Conservation (phyloP, 768 basidiomycete genomes). For the Serendipita sp. region DNA sequence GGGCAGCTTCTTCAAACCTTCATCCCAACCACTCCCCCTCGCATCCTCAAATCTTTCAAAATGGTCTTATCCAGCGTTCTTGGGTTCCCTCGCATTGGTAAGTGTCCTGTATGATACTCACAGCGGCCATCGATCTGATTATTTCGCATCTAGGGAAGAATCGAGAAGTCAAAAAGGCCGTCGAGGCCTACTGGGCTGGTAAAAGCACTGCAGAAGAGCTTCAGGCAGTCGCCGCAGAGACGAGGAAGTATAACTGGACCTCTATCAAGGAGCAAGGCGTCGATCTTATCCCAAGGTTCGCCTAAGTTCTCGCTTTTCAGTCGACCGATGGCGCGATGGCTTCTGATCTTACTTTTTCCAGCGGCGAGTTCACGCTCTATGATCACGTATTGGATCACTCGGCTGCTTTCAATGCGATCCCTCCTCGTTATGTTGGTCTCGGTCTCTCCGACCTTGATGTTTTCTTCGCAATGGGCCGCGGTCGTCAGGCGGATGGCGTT, state of each 20-base stretch:
- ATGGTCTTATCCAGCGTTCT: slow-evolving; percentile 78
- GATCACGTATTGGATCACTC: slow-evolving; percentile 98
- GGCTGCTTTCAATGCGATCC: slow-evolving; percentile 89
- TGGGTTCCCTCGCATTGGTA: slow-evolving; percentile 86
- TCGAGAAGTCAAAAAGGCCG: slow-evolving; percentile 94
- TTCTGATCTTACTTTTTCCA: slow-evolving; percentile 21
- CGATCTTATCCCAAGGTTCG: slow-evolving; percentile 80
- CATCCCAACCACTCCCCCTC: slow-evolving; percentile 10
- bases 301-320: slow-evolving; percentile 2
- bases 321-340: slow-evolving; percentile 11
- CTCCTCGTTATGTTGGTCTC: slow-evolving; percentile 78
- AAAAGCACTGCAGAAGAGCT: slow-evolving; percentile 80
- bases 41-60: slow-evolving; percentile 17
- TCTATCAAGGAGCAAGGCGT: slow-evolving; percentile 71
- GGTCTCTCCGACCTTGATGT: slow-evolving; percentile 80
- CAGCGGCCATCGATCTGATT: slow-evolving; percentile 1
- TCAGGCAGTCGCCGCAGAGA: slow-evolving; percentile 69
- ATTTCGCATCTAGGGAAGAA: slow-evolving; percentile 45
- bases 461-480: slow-evolving; percentile 98
- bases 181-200: slow-evolving; percentile 96
- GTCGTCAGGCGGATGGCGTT: slow-evolving; percentile 83
- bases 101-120: slow-evolving; percentile 10
- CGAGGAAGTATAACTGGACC: slow-evolving; percentile 80
- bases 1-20: slow-evolving; percentile 1
- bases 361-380: slow-evolving; percentile 96